These are phyloP conservation scores for Cytospora piceicola DNA, from an alignment of 2,329 filamentous ascomycete genomes.

Conservation along the genomic window DNA sequence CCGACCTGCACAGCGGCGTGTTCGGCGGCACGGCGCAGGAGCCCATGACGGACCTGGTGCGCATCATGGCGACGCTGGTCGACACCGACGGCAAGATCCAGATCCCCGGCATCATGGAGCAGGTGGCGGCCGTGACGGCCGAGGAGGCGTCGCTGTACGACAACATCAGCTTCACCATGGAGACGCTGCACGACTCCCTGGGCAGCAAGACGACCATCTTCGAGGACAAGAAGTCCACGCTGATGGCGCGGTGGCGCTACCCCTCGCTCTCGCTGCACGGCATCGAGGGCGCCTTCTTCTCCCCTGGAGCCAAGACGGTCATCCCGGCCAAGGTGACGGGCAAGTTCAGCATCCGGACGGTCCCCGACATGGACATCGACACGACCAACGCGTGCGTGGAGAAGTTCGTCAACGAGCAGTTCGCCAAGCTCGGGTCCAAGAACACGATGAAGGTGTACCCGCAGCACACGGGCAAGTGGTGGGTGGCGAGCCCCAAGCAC, in stretches of 20 bases:
- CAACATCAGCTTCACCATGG: conserved; percentile 92
- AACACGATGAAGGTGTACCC: conserved; percentile 83
- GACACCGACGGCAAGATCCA: conserved; percentile 90
- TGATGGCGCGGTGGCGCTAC: conserved; percentile 96
- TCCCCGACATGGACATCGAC: conserved; percentile 95
- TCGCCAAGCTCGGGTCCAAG: conserved; percentile 87
- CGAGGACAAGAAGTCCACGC: conserved; percentile 84
- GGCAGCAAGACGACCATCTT: conserved; percentile 88
- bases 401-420: conserved; percentile 81
- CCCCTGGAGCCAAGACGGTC: conserved; percentile 94
- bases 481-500: conserved; percentile 96
- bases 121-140: conserved; percentile 84
- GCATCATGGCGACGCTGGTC: conserved; percentile 80
- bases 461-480: conserved; percentile 96
- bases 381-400: conserved; percentile 85
- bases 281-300: conserved; percentile 91
- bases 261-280: conserved; percentile 94
- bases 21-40: conserved; percentile 97
- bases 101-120: conserved; percentile 91
- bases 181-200: conserved; percentile 88
- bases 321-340: conserved; percentile 97
- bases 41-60: conserved; percentile 95
- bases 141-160: conserved; percentile 90
- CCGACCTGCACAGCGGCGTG: conserved; percentile 94
- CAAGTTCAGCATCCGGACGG: conserved; percentile 98